Percentiles rank a stretch among this genome's conserved stretches.
Evolutionary conservation across 2,329 filamentous ascomycete species (phyloP).

Genomic region (Aspergillus sp.): DNA sequence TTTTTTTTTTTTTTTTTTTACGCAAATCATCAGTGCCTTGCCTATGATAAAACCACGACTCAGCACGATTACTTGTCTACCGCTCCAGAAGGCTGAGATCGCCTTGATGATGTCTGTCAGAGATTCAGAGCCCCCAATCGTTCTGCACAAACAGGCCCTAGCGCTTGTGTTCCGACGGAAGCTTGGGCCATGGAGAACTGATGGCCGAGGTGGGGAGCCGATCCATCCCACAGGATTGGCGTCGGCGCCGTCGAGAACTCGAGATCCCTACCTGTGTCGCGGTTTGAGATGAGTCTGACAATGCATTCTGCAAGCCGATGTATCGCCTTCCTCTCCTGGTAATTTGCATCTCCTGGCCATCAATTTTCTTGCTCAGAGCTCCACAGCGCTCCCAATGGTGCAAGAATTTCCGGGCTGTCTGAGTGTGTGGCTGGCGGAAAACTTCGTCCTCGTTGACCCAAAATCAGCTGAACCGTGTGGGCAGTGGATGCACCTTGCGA

Average conservation of each 20-base stretch:
- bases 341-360: conserved; percentile 10
- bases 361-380: background rate
- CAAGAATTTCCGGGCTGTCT: background rate
- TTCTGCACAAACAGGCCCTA: background rate
- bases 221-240: background rate
- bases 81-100: no score
- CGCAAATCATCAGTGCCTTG: background rate
- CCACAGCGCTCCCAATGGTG: background rate
- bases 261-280: conserved; percentile 2
- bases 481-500: conserved; percentile 1
- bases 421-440: conserved; percentile 15
- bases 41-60: no score
- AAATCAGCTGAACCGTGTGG: conserved; percentile 10
- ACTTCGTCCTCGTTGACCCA: conserved; percentile 6
- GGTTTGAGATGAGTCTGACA: background rate
- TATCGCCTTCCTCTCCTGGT: conserved; percentile 5
- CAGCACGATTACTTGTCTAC: no score
- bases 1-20: background rate
- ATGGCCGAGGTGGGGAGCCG: background rate
- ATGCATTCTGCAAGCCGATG: background rate
- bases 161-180: background rate
- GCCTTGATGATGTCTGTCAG: no score
- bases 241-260: background rate
- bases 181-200: background rate
- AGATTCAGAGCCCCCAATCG: background rate